phyloP scores from a whole-genome alignment of 2,329 filamentous ascomycete species.

The Fusarium sp. region DNA sequence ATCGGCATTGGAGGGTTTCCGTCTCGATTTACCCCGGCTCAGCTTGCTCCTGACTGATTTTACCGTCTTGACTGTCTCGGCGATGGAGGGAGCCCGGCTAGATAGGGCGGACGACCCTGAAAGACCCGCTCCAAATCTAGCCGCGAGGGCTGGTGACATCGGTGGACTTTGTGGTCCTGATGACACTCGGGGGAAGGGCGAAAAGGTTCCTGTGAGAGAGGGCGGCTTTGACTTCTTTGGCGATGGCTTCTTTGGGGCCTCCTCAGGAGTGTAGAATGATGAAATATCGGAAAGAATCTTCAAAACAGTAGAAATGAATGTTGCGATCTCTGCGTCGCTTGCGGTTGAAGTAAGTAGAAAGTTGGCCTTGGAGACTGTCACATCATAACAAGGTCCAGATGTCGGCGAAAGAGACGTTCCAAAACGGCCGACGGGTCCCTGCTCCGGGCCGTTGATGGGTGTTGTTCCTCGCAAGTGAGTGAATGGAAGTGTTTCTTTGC shows the following conservation, averaged over 20 bases:
- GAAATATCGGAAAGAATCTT: slow-evolving; percentile 50
- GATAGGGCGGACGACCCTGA: slow-evolving; percentile 26
- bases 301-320: slow-evolving; percentile 64
- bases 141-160: slow-evolving; percentile 29
- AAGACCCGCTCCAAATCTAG: slow-evolving; percentile 15
- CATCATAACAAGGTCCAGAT: slow-evolving; percentile 42
- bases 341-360: slow-evolving; percentile 67
- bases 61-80: slow-evolving; percentile 45
- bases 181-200: slow-evolving; percentile 44
- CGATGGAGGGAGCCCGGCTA: slow-evolving; percentile 45
- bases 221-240: slow-evolving; percentile 40
- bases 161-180: slow-evolving; percentile 34
- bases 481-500: slow-evolving; percentile 50
- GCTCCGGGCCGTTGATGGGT: slow-evolving; percentile 41
- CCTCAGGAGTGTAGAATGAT: slow-evolving; percentile 58
- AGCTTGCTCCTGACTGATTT: slow-evolving; percentile 45
- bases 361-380: slow-evolving; percentile 62
- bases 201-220: slow-evolving; percentile 44
- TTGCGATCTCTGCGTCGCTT: slow-evolving; percentile 62
- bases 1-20: slow-evolving; percentile 37
- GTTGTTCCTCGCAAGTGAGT: slow-evolving; percentile 52
- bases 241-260: slow-evolving; percentile 30
- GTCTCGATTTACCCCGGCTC: slow-evolving; percentile 44
- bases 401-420: slow-evolving; percentile 34
- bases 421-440: slow-evolving; percentile 33